Base-by-base conservation (phyloP, 2,329 filamentous ascomycete genomes). In the Hypoxylon sp. region DNA sequence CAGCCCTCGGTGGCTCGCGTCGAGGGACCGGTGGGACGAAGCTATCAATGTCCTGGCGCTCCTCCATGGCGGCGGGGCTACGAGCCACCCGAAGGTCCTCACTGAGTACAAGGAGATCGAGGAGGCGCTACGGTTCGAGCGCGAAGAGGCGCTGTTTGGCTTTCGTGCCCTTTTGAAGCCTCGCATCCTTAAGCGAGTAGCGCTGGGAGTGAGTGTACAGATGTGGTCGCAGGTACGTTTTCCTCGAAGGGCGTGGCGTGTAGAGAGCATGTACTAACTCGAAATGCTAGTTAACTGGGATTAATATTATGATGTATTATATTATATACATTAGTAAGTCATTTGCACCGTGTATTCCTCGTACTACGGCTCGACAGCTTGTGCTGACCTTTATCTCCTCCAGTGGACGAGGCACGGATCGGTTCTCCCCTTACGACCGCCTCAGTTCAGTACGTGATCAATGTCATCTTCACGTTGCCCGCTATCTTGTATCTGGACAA, bases 1-100 rank as follows among this genome's bases (percentile, higher is more conserved):
- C 68, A 89, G 82, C 51, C 91, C 91, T 0, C 84, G 90, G 55
- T 92, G 90, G 89, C 79, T 92, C 5, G 90, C 90, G 4, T 83
- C 84, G 15, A 84, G 89, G 69, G 89, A 89, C 65, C 83, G 87
- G 0, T 90, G 89, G 82, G 88, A 91, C 26, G 85, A 91, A 71
- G 86, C 87, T 0, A 79, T 87, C 43, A 71, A 80, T 20, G 84
- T 86, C 43, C 81, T 91, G 17, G 87, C 86, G 0, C 72, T 79
- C 20, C 78, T 91, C 1, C 88, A 90, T 68, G 87, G 84, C 4
- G 74, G 77, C 0, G 87, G 87, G 2, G 81, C 89, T 59, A 62
- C 79, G 2, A 81, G 84, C 56, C 80, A 89, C 62, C 82, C 86
- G 11, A 84, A 84, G 68, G 88, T 91, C 3, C 77, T 89, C 0